A percentile compares a stretch with the other conserved stretches of the same genome.
Evolutionary conservation across 139 green algal species (phyloP).

Genomic region (Chlorella vulgaris): DNA sequence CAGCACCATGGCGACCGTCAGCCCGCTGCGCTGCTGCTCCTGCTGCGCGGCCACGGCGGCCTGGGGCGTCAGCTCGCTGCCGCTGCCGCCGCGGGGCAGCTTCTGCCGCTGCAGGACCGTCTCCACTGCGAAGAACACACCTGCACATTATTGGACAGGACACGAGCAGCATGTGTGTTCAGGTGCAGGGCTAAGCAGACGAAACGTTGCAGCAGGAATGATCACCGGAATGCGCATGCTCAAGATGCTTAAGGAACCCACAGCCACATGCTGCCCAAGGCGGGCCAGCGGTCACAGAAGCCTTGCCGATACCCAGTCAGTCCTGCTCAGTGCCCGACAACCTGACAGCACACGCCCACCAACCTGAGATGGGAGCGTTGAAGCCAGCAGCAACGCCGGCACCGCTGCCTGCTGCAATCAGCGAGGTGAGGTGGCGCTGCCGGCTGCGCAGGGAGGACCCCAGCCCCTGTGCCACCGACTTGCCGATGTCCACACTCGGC

Average conservation of each 20-base stretch:
- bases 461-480: slow-evolving; percentile 69
- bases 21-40: slow-evolving; percentile 5
- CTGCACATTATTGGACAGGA: slow-evolving; percentile 31
- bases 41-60: background rate
- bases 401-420: slow-evolving; percentile 88
- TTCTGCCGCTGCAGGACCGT: slow-evolving; percentile 71
- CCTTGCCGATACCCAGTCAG: no score
- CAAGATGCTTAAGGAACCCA: no score
- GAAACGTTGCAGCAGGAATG: no score
- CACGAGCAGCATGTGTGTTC: background rate
- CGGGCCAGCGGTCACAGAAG: no score
- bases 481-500: slow-evolving; percentile 93
- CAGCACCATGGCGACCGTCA: slow-evolving; percentile 76
- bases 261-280: no score
- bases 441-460: slow-evolving; percentile 63
- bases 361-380: slow-evolving; percentile 85
- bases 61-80: background rate
- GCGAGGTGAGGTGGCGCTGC: slow-evolving; percentile 60
- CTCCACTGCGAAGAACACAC: slow-evolving; percentile 95
- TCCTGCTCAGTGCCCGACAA: no score
- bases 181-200: background rate
- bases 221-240: no score
- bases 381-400: slow-evolving; percentile 93
- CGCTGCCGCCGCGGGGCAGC: background rate
- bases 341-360: background rate